Conservation (phyloP, 2,329 filamentous ascomycete genomes). For the Pseudogymnoascus sp. region DNA sequence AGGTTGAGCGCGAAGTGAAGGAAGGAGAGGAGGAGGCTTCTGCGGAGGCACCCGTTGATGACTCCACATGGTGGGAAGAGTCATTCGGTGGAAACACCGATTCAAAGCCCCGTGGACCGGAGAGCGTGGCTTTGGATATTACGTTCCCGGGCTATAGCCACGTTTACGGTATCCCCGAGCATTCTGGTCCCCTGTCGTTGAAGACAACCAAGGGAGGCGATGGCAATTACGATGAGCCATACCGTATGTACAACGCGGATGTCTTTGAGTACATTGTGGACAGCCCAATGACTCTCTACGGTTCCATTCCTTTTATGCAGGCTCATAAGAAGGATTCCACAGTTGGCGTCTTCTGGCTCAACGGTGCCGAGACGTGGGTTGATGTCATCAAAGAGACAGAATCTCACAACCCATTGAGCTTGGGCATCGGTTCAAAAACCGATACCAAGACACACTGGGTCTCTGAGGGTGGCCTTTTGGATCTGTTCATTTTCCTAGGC, state of each 20-base stretch:
- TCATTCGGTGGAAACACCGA: constrained; percentile 92
- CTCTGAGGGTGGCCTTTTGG: constrained; percentile 81
- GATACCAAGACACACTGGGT: constrained; percentile 94
- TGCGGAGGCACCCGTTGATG: constrained; percentile 50
- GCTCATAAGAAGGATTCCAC: constrained; percentile 89
- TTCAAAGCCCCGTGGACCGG: constrained; percentile 86
- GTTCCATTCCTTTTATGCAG: constrained; percentile 96
- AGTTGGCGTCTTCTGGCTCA: constrained; percentile 95
- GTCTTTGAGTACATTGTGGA: constrained; percentile 97
- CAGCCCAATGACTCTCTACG: constrained; percentile 97
- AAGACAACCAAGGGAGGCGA: constrained; percentile 85
- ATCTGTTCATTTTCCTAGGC: constrained; percentile 91
- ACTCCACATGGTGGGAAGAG: constrained; percentile 98
- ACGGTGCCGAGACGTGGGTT: constrained; percentile 94
- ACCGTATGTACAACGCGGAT: constrained; percentile 90
- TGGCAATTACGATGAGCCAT: constrained; percentile 79
- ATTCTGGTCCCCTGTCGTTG: constrained; percentile 79
- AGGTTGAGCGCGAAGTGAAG: constrained; percentile 54
- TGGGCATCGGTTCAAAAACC: constrained; percentile 61
- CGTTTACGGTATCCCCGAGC: constrained; percentile 90
- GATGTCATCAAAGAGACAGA: constrained; percentile 79
- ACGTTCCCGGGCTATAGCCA: constrained; percentile 86
- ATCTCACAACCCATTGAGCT: constrained; percentile 65
- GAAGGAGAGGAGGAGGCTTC: constrained; percentile 38
- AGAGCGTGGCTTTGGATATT: constrained; percentile 86